phyloP scores from a whole-genome alignment of 768 basidiomycete species.

The Lactifluus pinguis region DNA sequence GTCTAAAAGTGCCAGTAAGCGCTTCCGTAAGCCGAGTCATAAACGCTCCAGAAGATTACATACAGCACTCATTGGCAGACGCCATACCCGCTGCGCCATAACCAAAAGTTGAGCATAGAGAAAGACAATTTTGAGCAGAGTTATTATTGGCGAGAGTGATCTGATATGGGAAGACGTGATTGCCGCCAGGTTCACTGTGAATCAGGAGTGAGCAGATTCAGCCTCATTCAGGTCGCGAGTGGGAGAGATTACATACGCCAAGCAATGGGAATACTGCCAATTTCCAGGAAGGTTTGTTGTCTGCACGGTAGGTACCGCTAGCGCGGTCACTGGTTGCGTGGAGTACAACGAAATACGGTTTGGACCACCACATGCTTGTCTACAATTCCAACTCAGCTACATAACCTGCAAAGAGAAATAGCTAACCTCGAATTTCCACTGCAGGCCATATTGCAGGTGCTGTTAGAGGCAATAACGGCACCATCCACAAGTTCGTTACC shows the following conservation, averaged over 20 bases:
- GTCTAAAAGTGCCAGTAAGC: slow-evolving; percentile 35
- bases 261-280: slow-evolving; percentile 60
- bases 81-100: slow-evolving; percentile 65
- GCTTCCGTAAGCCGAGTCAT: not conserved
- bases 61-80: slow-evolving; percentile 67
- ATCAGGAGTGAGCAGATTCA: not conserved
- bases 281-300: slow-evolving; percentile 52
- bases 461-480: slow-evolving; percentile 39
- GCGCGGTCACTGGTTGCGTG: slow-evolving; percentile 37
- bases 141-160: slow-evolving; percentile 52
- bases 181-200: slow-evolving; percentile 38
- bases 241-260: slow-evolving; percentile 35
- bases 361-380: slow-evolving; percentile 65
- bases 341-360: slow-evolving; percentile 63
- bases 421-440: slow-evolving; percentile 56
- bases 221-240: too few species aligned
- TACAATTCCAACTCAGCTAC: slow-evolving; percentile 22
- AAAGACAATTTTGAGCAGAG: slow-evolving; percentile 54
- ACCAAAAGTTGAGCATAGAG: slow-evolving; percentile 61
- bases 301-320: slow-evolving; percentile 50
- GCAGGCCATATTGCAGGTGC: slow-evolving; percentile 66
- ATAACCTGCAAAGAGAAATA: slow-evolving; percentile 19
- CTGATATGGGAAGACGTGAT: slow-evolving; percentile 53
- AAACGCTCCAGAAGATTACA: slow-evolving; percentile 25
- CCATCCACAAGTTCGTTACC: slow-evolving; percentile 56